phyloP scores from a whole-genome alignment of 257 asterid genomes.

The Nicotiana sylvestris region DNA sequence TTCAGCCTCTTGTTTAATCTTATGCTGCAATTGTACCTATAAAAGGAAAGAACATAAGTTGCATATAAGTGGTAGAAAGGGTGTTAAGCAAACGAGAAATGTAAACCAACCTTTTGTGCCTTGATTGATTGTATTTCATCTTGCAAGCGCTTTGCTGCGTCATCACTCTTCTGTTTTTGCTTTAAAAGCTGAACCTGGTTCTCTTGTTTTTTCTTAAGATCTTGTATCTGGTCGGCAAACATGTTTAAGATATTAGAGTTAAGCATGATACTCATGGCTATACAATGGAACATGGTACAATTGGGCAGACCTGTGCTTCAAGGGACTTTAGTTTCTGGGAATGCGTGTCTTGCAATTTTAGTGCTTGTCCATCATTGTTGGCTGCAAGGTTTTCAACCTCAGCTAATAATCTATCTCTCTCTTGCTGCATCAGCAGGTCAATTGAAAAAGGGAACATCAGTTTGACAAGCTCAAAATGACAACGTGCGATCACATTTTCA shows the following conservation, averaged over 20 bases:
- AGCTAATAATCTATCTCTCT: slow-evolving; percentile 74
- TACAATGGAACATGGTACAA: slow-evolving; percentile 16
- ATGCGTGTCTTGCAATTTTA: slow-evolving; percentile 79
- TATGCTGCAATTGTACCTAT: slow-evolving; percentile 92
- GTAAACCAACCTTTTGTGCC: slow-evolving; percentile 74
- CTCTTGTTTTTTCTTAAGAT: slow-evolving; percentile 95
- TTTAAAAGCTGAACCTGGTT: slow-evolving; percentile 87
- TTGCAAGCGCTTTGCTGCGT: slow-evolving; percentile 86
- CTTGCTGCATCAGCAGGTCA: slow-evolving; percentile 43
- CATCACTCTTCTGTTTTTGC: slow-evolving; percentile 98
- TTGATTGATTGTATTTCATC: slow-evolving; percentile 95
- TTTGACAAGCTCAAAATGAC: neutral
- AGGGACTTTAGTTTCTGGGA: slow-evolving; percentile 78
- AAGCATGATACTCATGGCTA: neutral
- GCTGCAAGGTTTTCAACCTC: slow-evolving; percentile 95
- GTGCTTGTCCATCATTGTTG: slow-evolving; percentile 85
- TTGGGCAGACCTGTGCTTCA: slow-evolving; percentile 83
- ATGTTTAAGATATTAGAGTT: slow-evolving; percentile 3
- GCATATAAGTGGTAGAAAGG: slow-evolving; percentile 3
- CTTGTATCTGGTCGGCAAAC: slow-evolving; percentile 64
- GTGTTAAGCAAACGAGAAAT: neutral
- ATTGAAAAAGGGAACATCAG: slow-evolving; percentile 18
- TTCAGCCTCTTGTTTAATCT: slow-evolving; percentile 96
- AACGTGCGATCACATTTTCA: slow-evolving; percentile 4
- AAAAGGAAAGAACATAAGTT: slow-evolving; percentile 18